Evolutionary conservation across 2,329 filamentous ascomycete species (phyloP).

Genomic region (Aureobasidium sp.): DNA sequence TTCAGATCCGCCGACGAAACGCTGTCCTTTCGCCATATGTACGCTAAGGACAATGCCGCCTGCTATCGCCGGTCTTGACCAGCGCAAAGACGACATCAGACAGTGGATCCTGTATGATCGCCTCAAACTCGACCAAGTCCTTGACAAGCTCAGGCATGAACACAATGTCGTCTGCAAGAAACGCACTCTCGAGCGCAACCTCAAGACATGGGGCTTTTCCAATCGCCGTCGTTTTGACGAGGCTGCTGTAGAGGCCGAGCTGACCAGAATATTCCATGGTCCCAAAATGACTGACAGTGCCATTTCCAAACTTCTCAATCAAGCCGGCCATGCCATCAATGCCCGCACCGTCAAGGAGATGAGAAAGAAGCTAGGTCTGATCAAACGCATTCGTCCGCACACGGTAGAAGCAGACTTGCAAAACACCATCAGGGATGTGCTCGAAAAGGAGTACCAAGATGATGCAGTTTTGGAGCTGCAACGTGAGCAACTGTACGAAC

Average conservation of each 20-base stretch:
- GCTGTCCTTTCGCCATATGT: background rate
- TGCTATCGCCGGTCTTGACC: background rate
- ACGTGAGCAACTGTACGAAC: background rate
- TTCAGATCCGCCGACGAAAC: background rate
- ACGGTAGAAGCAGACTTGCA: background rate
- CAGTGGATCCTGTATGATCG: background rate
- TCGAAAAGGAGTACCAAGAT: background rate
- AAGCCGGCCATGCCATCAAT: background rate
- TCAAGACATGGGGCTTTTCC: background rate
- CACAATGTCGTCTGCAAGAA: slow-evolving; percentile 4
- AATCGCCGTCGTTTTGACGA: background rate
- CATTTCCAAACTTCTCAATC: background rate
- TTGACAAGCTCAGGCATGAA: background rate
- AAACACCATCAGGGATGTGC: background rate
- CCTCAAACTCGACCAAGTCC: background rate
- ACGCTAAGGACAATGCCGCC: background rate
- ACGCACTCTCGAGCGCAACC: slow-evolving; percentile 3
- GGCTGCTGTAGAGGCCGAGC: background rate
- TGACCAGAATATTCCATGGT: background rate
- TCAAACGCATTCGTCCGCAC: slow-evolving; percentile 4
- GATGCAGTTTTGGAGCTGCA: background rate
- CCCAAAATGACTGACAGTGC: background rate
- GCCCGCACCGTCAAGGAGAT: background rate
- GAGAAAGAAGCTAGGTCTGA: background rate
- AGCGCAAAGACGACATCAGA: background rate